phyloP scores from a whole-genome alignment of 352 stramenopile species.

The Thalassiosira sp. region DNA sequence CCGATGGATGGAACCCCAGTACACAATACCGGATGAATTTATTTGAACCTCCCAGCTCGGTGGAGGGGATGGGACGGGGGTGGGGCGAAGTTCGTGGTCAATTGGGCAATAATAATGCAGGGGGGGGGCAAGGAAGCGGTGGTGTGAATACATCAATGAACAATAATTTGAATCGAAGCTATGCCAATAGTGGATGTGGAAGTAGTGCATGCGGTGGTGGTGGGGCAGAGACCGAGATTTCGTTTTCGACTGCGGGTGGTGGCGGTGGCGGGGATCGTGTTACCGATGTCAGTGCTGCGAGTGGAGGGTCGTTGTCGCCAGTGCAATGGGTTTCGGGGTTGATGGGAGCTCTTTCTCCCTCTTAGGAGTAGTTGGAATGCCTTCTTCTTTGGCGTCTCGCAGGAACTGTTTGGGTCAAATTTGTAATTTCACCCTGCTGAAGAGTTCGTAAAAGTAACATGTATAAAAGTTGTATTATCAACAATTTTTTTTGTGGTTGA shows the following conservation, averaged over 20 bases:
- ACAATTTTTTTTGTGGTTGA: no score
- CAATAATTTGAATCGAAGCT: neutral
- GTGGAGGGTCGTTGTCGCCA: neutral
- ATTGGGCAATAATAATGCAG: constrained; percentile 5
- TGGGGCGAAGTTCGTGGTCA: constrained; percentile 35
- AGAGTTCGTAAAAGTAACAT: no score
- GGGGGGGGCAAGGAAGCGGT: neutral
- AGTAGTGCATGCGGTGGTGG: no score
- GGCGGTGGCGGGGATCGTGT: neutral
- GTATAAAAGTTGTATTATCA: no score
- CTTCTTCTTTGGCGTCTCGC: no score
- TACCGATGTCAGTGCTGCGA: neutral
- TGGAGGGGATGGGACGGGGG: constrained; percentile 32
- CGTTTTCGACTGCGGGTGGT: neutral
- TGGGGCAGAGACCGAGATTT: neutral
- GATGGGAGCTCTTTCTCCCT: neutral
- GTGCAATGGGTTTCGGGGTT: neutral
- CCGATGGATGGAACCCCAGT: constrained; percentile 40
- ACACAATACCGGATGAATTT: constrained; percentile 41
- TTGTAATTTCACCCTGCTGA: no score
- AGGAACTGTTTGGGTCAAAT: no score
- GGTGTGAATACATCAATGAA: neutral
- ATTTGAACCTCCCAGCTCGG: constrained; percentile 35
- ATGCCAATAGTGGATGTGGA: neutral
- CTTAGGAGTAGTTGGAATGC: neutral